Evolutionary conservation across 805 yeast genomes (phyloP), one percentile per base, ranked within the genome.

Genomic region (Wickerhamiella musiphila): DNA sequence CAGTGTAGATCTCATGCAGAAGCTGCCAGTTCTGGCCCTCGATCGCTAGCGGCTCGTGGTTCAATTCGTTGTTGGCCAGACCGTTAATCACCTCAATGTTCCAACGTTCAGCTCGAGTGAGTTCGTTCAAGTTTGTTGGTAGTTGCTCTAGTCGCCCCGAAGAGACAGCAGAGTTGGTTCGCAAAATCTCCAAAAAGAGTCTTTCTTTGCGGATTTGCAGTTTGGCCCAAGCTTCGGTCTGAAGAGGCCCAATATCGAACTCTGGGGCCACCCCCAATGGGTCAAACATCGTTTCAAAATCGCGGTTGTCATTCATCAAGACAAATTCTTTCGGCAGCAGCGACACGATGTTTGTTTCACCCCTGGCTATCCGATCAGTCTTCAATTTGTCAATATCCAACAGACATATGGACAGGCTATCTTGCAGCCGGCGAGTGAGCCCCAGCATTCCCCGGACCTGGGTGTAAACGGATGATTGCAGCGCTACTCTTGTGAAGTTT

Each of bases 391-490:
- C 59, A 25, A 58, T 37, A 10, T 46, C 48, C 13, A 49, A 25
- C 8, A 41, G 26, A 1, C 37, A 32, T 6, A 58, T 58, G 6
- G 65, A 55, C 20, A 64, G 39, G 1, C 93, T 78, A 31, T 58
- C 51, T 2, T 52, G 44, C 28, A 81, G 42, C 31, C 71, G 59
- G 9, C 51, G 45, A 11, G 68, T 68, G 40, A 84, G 71, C 14
- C 70, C 70, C 13, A 76, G 44, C 51, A 82, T 69, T 1, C 82
- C 75, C 18, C 63, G 60, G 12, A 82, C 45, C 47, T 82, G 83
- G 37, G 73, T 71, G 50, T 65, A 78, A 0, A 76, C 63, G 14
- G 64, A 61, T 16, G 63, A 61, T 23, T 71, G 66, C 42, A 77
- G 70, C 1, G 78, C 76, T 14, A 60, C 55, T 22, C 57, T 49